Conservation (phyloP, 2,329 filamentous ascomycete species). For the Phaeosphaeriaceae sp. region DNA sequence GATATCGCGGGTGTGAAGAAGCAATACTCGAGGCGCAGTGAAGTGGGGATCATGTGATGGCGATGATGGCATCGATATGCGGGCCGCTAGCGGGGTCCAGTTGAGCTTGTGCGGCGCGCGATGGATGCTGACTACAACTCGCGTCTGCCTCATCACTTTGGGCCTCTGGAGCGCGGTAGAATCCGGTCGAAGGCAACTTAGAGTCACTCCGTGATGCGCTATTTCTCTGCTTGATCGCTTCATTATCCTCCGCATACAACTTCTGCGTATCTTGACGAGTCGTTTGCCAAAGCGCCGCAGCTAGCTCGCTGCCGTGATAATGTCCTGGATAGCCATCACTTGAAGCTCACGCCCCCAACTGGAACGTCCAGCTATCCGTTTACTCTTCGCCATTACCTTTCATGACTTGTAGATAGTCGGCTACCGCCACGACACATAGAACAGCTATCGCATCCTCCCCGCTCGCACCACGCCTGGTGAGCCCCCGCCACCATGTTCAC, state of each 20-base stretch:
- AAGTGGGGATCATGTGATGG: background rate
- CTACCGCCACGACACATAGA: background rate
- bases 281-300: background rate
- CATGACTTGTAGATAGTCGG: background rate
- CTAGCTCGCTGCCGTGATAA: background rate
- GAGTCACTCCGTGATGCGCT: background rate
- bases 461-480: background rate
- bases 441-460: background rate
- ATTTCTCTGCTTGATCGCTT: background rate
- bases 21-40: background rate
- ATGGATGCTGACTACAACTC: constrained; percentile 2
- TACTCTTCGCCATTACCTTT: background rate
- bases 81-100: background rate
- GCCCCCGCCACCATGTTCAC: constrained; percentile 72
- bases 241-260: background rate
- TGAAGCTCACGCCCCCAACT: background rate
- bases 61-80: background rate
- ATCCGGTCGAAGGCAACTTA: constrained; percentile 5
- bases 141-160: constrained; percentile 1
- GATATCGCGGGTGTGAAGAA: no score
- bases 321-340: background rate
- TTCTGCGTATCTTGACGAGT: background rate
- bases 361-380: background rate
- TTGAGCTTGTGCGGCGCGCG: constrained; percentile 1
- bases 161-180: background rate